Percentiles rank a stretch among this genome's conserved stretches.
phyloP scores from a whole-genome alignment of 1,284 basidiomycete genomes.

The Fomitiporia mediterranea region DNA sequence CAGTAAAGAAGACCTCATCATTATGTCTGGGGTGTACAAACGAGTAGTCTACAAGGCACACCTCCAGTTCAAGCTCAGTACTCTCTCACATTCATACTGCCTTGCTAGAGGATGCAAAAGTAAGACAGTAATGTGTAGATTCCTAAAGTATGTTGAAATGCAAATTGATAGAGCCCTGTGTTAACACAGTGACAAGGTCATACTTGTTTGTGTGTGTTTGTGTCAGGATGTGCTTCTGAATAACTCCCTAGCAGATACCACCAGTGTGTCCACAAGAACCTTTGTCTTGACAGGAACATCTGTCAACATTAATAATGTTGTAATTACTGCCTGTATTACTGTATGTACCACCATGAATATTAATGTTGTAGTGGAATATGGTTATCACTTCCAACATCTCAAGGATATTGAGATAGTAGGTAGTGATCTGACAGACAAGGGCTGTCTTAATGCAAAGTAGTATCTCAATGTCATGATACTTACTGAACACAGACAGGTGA shows the following conservation, averaged over 20 bases:
- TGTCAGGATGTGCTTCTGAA: slow-evolving; percentile 12
- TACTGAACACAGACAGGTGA: slow-evolving; percentile 26
- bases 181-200: slow-evolving; percentile 31
- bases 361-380: neutral
- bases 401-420: slow-evolving; percentile 29
- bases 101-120: neutral
- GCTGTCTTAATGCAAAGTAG: slow-evolving; percentile 22
- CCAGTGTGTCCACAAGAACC: slow-evolving; percentile 15
- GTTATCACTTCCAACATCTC: slow-evolving; percentile 17
- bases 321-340: too few species aligned
- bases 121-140: neutral
- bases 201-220: slow-evolving; percentile 23
- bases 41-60: slow-evolving; percentile 14
- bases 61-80: neutral
- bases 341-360: too few species aligned
- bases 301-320: slow-evolving; percentile 6
- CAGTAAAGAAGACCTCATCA: slow-evolving; percentile 11
- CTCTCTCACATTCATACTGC: neutral
- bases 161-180: slow-evolving; percentile 30
- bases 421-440: slow-evolving; percentile 28
- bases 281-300: slow-evolving; percentile 13
- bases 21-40: slow-evolving; percentile 5
- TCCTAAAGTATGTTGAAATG: slow-evolving; percentile 27
- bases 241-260: slow-evolving; percentile 6
- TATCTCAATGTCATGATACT: slow-evolving; percentile 24